A percentile compares a stretch with the other conserved stretches of the same genome.
Evolutionary conservation across 2,329 filamentous ascomycete species (phyloP).

Genomic region (Rutstroemia sp.): DNA sequence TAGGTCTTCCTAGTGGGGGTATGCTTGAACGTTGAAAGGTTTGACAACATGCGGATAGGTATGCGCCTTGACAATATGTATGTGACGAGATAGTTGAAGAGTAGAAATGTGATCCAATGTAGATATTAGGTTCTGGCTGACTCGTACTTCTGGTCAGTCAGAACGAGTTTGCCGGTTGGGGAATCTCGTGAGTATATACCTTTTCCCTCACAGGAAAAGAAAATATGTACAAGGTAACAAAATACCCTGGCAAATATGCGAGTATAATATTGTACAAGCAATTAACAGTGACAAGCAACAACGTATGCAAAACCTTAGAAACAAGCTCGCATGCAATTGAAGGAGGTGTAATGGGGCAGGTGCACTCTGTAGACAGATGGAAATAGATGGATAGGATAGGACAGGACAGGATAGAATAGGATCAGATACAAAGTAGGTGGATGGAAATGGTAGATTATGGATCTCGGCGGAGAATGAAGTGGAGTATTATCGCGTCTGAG

Average conservation of each 20-base stretch:
- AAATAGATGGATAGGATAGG: background rate
- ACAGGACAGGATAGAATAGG: background rate
- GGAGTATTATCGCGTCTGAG: background rate
- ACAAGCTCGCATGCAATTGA: no score
- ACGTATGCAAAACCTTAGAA: background rate
- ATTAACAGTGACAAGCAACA: background rate
- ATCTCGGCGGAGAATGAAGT: background rate
- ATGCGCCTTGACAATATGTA: constrained; percentile 1
- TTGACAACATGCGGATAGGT: background rate
- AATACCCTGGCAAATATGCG: constrained; percentile 4
- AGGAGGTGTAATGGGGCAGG: background rate
- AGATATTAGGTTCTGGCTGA: background rate
- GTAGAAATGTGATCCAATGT: background rate
- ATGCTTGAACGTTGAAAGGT: constrained; percentile 5
- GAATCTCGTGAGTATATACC: constrained; percentile 4
- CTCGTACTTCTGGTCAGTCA: background rate
- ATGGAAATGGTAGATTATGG: background rate
- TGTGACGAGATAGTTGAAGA: background rate
- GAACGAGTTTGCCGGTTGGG: background rate
- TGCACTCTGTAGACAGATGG: background rate
- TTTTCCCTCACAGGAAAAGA: background rate
- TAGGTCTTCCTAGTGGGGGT: background rate
- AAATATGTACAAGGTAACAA: constrained; percentile 1
- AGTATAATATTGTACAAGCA: constrained; percentile 2
- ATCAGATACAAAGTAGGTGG: no score